These are phyloP conservation scores for Serendipita sp. DNA, from an alignment of 768 basidiomycete genomes.

Conservation along the genomic window DNA sequence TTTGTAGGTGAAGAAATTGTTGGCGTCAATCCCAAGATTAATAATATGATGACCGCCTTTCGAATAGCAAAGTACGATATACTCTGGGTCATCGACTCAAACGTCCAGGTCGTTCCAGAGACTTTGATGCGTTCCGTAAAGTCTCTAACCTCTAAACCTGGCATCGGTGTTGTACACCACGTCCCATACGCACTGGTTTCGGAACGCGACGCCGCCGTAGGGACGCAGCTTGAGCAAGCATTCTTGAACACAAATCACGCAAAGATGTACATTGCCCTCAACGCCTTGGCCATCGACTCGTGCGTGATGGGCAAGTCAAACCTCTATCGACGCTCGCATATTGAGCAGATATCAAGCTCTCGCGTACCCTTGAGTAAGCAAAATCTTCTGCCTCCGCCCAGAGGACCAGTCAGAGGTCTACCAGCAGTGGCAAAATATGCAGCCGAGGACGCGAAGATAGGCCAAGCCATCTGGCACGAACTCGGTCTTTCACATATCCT, in stretches of 20 bases:
- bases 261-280: constrained; percentile 95
- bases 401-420: constrained; percentile 33
- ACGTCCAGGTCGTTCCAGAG: constrained; percentile 59
- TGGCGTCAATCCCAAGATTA: constrained; percentile 93
- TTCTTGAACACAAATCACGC: constrained; percentile 96
- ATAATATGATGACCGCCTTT: constrained; percentile 83
- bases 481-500: constrained; percentile 74
- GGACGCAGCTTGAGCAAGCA: constrained; percentile 77
- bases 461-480: constrained; percentile 82
- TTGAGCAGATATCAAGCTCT: constrained; percentile 58
- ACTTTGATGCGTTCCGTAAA: constrained; percentile 78
- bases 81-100: constrained; percentile 96
- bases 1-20: constrained; percentile 58
- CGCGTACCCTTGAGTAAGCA: constrained; percentile 14
- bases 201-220: constrained; percentile 39
- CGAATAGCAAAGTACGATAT: constrained; percentile 69
- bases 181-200: constrained; percentile 75
- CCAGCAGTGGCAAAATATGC: constrained; percentile 73
- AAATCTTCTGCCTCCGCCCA: constrained; percentile 16
- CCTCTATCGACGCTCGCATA: constrained; percentile 76
- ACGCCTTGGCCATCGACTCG: constrained; percentile 73
- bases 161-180: constrained; percentile 81
- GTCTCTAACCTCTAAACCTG: constrained; percentile 30
- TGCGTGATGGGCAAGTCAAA: constrained; percentile 97
- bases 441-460: constrained; percentile 98